Conservation (phyloP, 257 asterid genomes). For the Solanum dulcamara region DNA sequence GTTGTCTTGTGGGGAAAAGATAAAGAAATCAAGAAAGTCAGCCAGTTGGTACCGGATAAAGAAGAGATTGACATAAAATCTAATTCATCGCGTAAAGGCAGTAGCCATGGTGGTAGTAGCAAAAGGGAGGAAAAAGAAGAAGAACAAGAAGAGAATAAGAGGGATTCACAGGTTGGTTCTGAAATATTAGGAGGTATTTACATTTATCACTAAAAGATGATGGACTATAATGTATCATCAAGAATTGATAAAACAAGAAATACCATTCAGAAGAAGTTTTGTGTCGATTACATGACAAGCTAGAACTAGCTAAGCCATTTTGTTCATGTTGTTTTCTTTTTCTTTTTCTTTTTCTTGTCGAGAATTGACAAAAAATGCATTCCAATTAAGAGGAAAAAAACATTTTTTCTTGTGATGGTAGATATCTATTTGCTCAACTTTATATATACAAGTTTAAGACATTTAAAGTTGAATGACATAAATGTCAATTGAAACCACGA, state of each 20-base stretch:
- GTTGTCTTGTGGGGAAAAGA: slow-evolving; percentile 60
- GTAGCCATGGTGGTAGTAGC: background rate
- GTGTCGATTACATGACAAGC: background rate
- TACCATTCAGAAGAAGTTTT: background rate
- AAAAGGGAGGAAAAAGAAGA: background rate
- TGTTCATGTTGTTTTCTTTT: background rate
- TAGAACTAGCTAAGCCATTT: background rate
- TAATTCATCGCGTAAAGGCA: background rate
- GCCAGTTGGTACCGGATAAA: slow-evolving; percentile 15
- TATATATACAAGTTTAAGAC: background rate
- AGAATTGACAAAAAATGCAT: background rate
- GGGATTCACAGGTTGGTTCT: background rate
- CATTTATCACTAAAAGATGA: background rate
- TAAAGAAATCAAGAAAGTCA: slow-evolving; percentile 32
- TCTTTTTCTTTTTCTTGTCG: background rate
- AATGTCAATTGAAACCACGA: too few species aligned
- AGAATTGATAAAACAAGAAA: background rate
- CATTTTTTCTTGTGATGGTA: background rate
- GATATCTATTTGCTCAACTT: too few species aligned
- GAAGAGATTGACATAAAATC: background rate
- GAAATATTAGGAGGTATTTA: slow-evolving; percentile 1
- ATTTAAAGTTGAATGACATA: background rate
- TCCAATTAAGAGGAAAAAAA: background rate
- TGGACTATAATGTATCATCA: background rate
- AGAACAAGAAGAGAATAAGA: background rate